Percentiles rank a stretch among this genome's conserved stretches.
phyloP scores from a whole-genome alignment of 768 basidiomycete genomes.

The Mycena sanguinolenta region DNA sequence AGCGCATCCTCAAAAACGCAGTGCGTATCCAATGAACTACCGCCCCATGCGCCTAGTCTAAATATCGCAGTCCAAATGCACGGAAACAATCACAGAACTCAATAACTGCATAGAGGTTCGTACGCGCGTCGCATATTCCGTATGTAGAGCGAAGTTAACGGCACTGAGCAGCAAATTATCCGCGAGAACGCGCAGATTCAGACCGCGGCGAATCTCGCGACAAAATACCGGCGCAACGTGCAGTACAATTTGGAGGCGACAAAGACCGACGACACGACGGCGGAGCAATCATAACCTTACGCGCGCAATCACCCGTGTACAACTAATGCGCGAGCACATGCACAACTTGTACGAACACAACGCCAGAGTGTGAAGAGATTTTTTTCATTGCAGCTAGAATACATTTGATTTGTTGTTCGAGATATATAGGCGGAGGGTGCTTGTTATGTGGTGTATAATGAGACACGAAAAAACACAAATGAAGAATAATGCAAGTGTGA shows the following conservation, averaged over 20 bases:
- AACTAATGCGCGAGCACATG: too few species aligned
- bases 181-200: conserved; percentile 83
- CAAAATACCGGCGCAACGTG: conserved; percentile 93
- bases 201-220: conserved; percentile 85
- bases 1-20: conserved; percentile 91
- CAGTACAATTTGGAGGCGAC: conserved; percentile 91
- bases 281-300: background rate
- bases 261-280: conserved; percentile 42
- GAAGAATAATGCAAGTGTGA: background rate
- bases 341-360: too few species aligned
- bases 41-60: background rate
- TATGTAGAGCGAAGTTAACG: background rate
- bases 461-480: background rate
- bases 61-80: conserved; percentile 84
- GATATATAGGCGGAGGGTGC: background rate
- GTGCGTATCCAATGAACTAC: conserved; percentile 58
- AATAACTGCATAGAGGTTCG: conserved; percentile 89
- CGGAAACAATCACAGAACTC: conserved; percentile 89
- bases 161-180: conserved; percentile 73
- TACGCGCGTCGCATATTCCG: conserved; percentile 6
- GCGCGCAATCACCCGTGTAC: too few species aligned
- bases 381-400: conserved; percentile 33
- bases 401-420: conserved; percentile 32
- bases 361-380: background rate
- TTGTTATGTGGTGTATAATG: background rate